These are phyloP conservation scores for Hemileccinum impolitum DNA, from an alignment of 768 basidiomycete species.

Conservation along the genomic window DNA sequence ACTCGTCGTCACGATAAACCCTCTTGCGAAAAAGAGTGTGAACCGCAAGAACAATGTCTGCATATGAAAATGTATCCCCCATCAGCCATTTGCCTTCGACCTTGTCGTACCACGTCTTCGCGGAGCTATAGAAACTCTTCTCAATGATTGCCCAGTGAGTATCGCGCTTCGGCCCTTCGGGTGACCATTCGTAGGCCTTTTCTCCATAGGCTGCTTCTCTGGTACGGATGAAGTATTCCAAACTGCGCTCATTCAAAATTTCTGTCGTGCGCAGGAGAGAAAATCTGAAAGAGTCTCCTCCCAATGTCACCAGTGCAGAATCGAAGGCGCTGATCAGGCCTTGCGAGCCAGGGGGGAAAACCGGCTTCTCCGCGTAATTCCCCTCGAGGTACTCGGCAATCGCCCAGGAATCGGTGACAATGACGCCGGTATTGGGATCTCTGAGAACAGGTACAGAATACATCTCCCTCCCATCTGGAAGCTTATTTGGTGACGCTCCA, in stretches of 20 bases:
- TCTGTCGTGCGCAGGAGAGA: constrained; percentile 21
- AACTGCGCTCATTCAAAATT: constrained; percentile 34
- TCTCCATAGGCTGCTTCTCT: constrained; percentile 32
- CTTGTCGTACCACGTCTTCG: constrained; percentile 21
- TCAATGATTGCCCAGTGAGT: constrained; percentile 26
- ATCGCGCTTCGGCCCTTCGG: constrained; percentile 32
- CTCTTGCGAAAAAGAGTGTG: constrained; percentile 15
- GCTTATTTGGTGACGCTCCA: constrained; percentile 21
- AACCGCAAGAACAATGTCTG: constrained; percentile 27
- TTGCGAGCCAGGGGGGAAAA: constrained; percentile 23
- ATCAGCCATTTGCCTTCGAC: constrained; percentile 28
- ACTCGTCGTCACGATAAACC: constrained; percentile 23
- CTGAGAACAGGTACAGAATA: constrained; percentile 35
- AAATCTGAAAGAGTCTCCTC: constrained; percentile 4
- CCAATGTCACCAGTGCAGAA: neutral
- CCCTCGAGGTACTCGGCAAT: constrained; percentile 37
- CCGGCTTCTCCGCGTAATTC: constrained; percentile 31
- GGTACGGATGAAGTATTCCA: constrained; percentile 36
- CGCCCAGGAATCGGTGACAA: constrained; percentile 29
- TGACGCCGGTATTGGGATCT: constrained; percentile 28
- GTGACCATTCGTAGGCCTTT: constrained; percentile 38
- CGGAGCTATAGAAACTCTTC: constrained; percentile 5
- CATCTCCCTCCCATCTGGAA: constrained; percentile 13
- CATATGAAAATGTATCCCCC: constrained; percentile 30
- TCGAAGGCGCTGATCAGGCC: constrained; percentile 24